A percentile compares a stretch with the other conserved stretches of the same genome.
Conservation (phyloP, 352 stramenopile species). For the Phytophthora lateralis region DNA sequence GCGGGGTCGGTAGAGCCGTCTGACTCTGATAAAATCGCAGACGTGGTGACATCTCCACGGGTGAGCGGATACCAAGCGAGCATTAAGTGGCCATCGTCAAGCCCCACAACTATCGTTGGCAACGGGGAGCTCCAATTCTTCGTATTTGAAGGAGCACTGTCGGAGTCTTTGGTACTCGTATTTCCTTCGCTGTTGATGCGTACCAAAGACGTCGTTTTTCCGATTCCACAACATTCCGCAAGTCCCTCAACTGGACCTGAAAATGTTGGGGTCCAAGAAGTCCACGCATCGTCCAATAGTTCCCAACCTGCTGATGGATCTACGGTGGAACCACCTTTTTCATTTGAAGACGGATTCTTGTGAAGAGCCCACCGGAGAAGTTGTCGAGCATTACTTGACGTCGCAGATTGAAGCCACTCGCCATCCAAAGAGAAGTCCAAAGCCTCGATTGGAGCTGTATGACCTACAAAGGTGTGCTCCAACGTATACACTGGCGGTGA, state of each 20-base stretch:
- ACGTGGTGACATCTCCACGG: conserved; percentile 30
- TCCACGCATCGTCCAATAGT: conserved; percentile 51
- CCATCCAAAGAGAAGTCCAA: conserved; percentile 74
- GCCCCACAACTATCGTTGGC: conserved; percentile 52
- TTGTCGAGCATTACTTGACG: conserved; percentile 55
- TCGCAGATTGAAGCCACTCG: conserved; percentile 71
- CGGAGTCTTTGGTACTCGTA: conserved; percentile 2
- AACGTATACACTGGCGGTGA: conserved; percentile 42
- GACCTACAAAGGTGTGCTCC: conserved; percentile 61
- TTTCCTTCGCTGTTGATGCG: conserved; percentile 43
- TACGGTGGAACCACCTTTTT: not conserved
- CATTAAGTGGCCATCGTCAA: conserved; percentile 57
- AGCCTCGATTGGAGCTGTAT: conserved; percentile 62
- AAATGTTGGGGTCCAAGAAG: conserved; percentile 59
- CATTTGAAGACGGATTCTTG: conserved; percentile 11
- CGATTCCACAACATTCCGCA: conserved; percentile 39
- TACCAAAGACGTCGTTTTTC: conserved; percentile 37
- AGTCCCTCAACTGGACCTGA: conserved; percentile 57
- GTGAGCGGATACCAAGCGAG: conserved; percentile 75
- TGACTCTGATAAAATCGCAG: not conserved
- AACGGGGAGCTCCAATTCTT: conserved; percentile 51
- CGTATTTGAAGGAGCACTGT: not conserved
- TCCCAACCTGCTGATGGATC: conserved; percentile 16
- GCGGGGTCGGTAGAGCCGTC: conserved; percentile 13
- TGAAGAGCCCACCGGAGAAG: conserved; percentile 70